A percentile compares a stretch with the other conserved stretches of the same genome.
These are phyloP conservation scores for Mycosphaerella sp. DNA, from an alignment of 2,329 filamentous ascomycete genomes.

Conservation along the genomic window DNA sequence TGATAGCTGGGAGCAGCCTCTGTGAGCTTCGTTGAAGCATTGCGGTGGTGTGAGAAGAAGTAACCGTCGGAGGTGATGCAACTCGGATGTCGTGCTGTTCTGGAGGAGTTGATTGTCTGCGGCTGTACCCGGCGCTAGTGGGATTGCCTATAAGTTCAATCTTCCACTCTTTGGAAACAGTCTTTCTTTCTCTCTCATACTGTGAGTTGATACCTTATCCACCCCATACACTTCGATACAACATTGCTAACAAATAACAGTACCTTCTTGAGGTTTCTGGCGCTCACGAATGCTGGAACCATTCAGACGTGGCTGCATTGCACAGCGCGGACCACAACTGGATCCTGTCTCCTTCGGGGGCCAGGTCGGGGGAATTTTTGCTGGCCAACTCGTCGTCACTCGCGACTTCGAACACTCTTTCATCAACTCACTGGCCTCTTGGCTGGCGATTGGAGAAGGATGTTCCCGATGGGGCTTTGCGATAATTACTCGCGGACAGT, in stretches of 20 bases:
- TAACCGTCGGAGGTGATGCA: too few relatives aligned
- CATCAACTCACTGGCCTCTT: constrained; percentile 1
- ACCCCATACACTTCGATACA: not conserved
- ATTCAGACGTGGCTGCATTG: constrained; percentile 7
- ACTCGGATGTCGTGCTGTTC: not conserved
- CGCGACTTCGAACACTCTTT: constrained; percentile 1
- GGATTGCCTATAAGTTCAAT: not conserved
- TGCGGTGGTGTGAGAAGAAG: not conserved
- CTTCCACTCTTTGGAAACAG: not conserved
- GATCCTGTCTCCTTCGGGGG: constrained; percentile 12
- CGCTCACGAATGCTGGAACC: not conserved
- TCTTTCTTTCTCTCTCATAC: not conserved
- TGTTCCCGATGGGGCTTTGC: too few relatives aligned
- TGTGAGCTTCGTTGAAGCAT: constrained; percentile 27
- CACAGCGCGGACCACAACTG: constrained; percentile 9
- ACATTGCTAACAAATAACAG: not conserved
- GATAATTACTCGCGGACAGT: too few relatives aligned
- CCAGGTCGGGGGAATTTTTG: not conserved
- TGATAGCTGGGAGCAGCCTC: constrained; percentile 24
- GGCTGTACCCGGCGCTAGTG: too few relatives aligned
- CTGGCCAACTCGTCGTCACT: not conserved
- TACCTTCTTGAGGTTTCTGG: not conserved
- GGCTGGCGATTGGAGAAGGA: constrained; percentile 7
- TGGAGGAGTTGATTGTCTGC: not conserved
- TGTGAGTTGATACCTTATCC: not conserved